Percentiles rank a stretch among this genome's conserved stretches.
Evolutionary conservation across 306 rosid genomes (phyloP).

Genomic region (Vigna reflexopilosa): DNA sequence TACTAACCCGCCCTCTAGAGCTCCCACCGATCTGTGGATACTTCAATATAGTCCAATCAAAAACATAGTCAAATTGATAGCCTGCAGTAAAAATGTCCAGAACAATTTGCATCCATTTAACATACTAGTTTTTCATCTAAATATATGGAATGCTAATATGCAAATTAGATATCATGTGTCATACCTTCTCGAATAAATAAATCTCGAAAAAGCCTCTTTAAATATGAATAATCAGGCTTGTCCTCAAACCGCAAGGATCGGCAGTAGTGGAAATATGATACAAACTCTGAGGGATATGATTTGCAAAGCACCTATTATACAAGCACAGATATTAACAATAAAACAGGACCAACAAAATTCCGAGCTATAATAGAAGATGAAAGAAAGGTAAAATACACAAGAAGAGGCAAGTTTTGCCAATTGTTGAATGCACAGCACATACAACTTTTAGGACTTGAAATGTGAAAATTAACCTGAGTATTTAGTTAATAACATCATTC

Average conservation of each 20-base stretch:
- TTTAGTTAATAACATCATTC: neutral
- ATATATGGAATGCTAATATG: slow-evolving; percentile 17
- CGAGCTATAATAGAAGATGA: neutral
- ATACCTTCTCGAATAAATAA: slow-evolving; percentile 94
- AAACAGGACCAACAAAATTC: slow-evolving; percentile 31
- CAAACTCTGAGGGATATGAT: slow-evolving; percentile 91
- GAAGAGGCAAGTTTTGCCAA: slow-evolving; percentile 29
- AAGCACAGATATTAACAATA: slow-evolving; percentile 45
- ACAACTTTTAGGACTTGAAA: neutral
- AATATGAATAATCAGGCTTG: slow-evolving; percentile 97
- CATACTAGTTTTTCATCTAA: slow-evolving; percentile 33
- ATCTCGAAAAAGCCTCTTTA: slow-evolving; percentile 96
- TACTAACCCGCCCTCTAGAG: slow-evolving; percentile 82
- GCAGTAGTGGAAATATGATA: slow-evolving; percentile 94
- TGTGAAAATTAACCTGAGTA: slow-evolving; percentile 12
- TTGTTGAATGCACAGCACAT: slow-evolving; percentile 21
- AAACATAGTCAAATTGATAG: slow-evolving; percentile 88
- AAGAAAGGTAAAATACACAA: slow-evolving; percentile 11
- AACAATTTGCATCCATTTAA: slow-evolving; percentile 31
- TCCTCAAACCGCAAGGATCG: slow-evolving; percentile 95
- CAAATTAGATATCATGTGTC: slow-evolving; percentile 6
- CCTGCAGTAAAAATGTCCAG: slow-evolving; percentile 62
- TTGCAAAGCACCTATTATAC: slow-evolving; percentile 85
- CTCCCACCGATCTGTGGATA: slow-evolving; percentile 83
- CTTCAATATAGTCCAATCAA: slow-evolving; percentile 91